Evolutionary conservation across 1,139 yeast species (phyloP).

Genomic region (Saccharomyces hybrid): DNA sequence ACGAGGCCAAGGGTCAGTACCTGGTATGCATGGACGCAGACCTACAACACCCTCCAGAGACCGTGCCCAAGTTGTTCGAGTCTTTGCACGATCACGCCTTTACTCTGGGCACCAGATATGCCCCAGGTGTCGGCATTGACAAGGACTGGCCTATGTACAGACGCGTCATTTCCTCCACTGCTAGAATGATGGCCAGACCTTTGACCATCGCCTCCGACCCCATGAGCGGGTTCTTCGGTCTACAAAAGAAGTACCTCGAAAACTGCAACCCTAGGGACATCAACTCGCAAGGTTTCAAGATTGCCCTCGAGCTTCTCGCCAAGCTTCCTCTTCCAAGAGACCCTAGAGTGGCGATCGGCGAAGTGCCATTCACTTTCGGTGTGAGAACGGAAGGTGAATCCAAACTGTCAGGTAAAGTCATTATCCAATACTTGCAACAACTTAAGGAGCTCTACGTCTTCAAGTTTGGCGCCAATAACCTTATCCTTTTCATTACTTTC

Average conservation of each 20-base stretch:
- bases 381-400: conserved; percentile 45
- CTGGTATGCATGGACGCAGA: conserved; percentile 44
- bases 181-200: conserved; percentile 40
- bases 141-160: conserved; percentile 44
- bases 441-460: conserved; percentile 38
- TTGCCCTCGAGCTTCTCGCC: conserved; percentile 40
- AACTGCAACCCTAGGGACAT: conserved; percentile 31
- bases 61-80: conserved; percentile 37
- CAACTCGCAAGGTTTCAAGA: conserved; percentile 40
- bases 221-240: conserved; percentile 43
- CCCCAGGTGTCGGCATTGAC: conserved; percentile 44
- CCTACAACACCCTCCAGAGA: conserved; percentile 43
- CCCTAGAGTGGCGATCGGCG: conserved; percentile 34
- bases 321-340: conserved; percentile 36
- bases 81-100: conserved; percentile 36
- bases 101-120: conserved; percentile 42
- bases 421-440: conserved; percentile 39
- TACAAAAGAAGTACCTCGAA: conserved; percentile 36
- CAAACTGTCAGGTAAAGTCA: conserved; percentile 40
- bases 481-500: conserved; percentile 27
- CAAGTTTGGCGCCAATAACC: conserved; percentile 36
- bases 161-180: conserved; percentile 40
- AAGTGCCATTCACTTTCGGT: conserved; percentile 43
- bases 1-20: conserved; percentile 39
- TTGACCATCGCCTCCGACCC: conserved; percentile 42